Percentiles rank a stretch among this genome's conserved stretches.
Evolutionary conservation across 768 basidiomycete genomes (phyloP).

Genomic region (Leccinum longicurvipes): DNA sequence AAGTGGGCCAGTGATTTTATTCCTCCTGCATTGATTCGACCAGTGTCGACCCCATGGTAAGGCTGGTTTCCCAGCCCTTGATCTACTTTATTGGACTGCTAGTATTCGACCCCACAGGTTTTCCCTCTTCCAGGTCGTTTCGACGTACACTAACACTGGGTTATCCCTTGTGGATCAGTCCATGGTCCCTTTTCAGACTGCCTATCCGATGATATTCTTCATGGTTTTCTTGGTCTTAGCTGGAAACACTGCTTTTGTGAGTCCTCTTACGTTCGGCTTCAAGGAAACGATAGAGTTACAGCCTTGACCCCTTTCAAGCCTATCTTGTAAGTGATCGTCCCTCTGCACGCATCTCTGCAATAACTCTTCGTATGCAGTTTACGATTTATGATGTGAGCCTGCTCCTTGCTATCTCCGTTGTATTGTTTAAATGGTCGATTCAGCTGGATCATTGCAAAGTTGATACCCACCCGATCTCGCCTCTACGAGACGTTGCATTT

Average conservation of each 20-base stretch:
- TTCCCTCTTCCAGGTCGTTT: conserved; percentile 78
- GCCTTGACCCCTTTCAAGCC: conserved; percentile 46
- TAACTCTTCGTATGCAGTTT: conserved; percentile 43
- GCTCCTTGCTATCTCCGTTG: neutral
- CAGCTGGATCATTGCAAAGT: conserved; percentile 74
- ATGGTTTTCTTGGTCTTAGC: conserved; percentile 78
- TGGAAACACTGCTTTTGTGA: conserved; percentile 91
- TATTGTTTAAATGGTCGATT: conserved; percentile 2
- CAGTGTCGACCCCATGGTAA: conserved; percentile 65
- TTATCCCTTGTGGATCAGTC: conserved; percentile 84
- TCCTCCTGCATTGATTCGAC: conserved; percentile 53
- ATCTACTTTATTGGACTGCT: neutral
- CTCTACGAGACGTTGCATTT: conserved; percentile 81
- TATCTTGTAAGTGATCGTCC: conserved; percentile 62
- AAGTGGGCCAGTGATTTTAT: conserved; percentile 61
- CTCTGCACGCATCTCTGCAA: neutral
- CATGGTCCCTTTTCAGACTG: conserved; percentile 88
- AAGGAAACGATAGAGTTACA: neutral
- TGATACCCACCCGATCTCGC: conserved; percentile 56
- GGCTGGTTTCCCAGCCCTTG: conserved; percentile 4
- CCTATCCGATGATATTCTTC: conserved; percentile 75
- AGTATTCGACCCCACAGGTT: conserved; percentile 50
- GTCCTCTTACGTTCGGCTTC: conserved; percentile 32
- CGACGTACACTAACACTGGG: conserved; percentile 87
- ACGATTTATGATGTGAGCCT: conserved; percentile 76